Conservation (phyloP, 441 rosid species). For the Jatropha podagrica region DNA sequence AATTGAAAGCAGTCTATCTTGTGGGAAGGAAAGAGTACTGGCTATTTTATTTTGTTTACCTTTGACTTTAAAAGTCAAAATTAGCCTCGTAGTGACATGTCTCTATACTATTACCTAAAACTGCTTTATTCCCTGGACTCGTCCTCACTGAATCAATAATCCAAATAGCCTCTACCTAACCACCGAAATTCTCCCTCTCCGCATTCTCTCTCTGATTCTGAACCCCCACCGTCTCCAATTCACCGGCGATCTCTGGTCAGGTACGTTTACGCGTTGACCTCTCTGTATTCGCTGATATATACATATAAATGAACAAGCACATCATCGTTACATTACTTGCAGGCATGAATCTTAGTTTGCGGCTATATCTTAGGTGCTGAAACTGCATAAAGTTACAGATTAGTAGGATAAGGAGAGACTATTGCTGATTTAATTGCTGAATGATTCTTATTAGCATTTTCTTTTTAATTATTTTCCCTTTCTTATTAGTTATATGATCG, state of each 20-base stretch:
- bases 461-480: not conserved
- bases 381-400: not conserved
- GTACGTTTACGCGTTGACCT: not conserved
- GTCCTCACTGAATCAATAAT: not conserved
- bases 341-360: not conserved
- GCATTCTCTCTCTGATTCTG: not conserved
- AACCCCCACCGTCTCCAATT: constrained; percentile 2
- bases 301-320: no score
- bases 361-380: not conserved
- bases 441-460: not conserved
- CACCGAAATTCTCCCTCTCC: not conserved
- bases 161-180: not conserved
- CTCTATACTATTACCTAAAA: not conserved
- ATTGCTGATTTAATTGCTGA: not conserved
- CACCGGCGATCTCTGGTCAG: constrained; percentile 19
- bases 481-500: not conserved
- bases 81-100: no score
- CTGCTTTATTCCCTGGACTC: not conserved
- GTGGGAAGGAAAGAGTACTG: no score
- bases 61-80: no score
- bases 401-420: not conserved
- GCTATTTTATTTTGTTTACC: no score
- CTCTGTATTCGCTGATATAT: not conserved
- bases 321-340: not conserved
- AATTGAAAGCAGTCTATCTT: no score